Percentiles rank a stretch among this genome's conserved stretches.
These are phyloP conservation scores for Fusarium sp. DNA, from an alignment of 2,329 filamentous ascomycete genomes.

Conservation along the genomic window DNA sequence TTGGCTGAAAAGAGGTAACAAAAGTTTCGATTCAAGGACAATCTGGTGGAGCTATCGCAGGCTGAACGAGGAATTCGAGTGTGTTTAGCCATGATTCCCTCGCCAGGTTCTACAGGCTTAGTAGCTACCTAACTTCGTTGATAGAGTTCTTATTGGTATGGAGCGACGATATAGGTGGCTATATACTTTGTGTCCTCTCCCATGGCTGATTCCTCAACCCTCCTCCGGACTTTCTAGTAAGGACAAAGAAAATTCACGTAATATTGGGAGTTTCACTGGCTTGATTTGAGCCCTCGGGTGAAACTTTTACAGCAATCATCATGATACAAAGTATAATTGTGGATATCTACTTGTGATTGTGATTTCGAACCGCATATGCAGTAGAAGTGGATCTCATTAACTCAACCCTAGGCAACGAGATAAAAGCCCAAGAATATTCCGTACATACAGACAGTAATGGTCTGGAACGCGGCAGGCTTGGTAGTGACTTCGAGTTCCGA, in stretches of 20 bases:
- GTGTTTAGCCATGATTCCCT: neutral
- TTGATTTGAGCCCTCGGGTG: neutral
- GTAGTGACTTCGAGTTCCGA: neutral
- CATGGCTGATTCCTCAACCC: neutral
- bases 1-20: neutral
- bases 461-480: neutral
- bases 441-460: neutral
- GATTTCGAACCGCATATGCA: conserved; percentile 16
- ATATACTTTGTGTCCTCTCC: neutral
- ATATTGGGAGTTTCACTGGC: neutral
- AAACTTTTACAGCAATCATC: neutral
- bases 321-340: neutral
- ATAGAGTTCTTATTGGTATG: neutral
- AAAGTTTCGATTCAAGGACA: neutral
- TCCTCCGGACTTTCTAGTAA: neutral
- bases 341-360: conserved; percentile 7
- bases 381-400: neutral
- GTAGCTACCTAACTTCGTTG: neutral
- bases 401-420: neutral
- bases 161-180: neutral
- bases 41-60: neutral
- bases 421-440: neutral
- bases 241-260: neutral
- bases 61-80: neutral
- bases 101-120: neutral